Base-by-base conservation (phyloP, 345 rosid species). In the Pistacia vera region DNA sequence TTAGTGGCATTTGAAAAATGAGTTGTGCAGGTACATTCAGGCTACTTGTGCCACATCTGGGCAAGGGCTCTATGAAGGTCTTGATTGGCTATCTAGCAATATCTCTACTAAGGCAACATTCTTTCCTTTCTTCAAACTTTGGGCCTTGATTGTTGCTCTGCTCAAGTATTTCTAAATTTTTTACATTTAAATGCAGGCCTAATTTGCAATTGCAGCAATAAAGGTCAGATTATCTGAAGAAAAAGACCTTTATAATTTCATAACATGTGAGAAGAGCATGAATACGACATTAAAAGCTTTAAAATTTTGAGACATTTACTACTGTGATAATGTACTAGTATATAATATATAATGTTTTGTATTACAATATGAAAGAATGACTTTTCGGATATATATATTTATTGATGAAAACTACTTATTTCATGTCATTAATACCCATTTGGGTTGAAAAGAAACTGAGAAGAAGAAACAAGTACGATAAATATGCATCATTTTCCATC, bases 61-160 rank as follows among this genome's bases (percentile, higher is more conserved):
- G 28, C 88, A 85, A 68, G 95, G 90, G 72, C 92, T 90, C 22
- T 90, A 90, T 38, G 95, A 90, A 79, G 91, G 92, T 59, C 88
- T 90, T 20, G 94, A 90, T 75, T 88, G 94, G 92, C 84, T 88
- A 4, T 88, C 90, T 14, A 86, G 88, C 88, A 88, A 83, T 79
- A 82, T 87, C 81, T 78, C 84, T 69, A 69, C 52, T 81, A 87
- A 88, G 90, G 91, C 81, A 85, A 76, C 81, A 73, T 74, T 57
- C 70, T 10, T 49, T 10, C 11, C 54, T 9, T 13, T 13, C 3
- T 2, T 49, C 54, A 49, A 13, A 49, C 54, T 46, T 10, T 46
- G 8, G 54, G 13, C 13, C 8, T 9, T 49, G 3, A 30, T 30
- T 30, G 33, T 49, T 49, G 11, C 13, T 49, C 54, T 49, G 11